phyloP scores from a whole-genome alignment of 441 rosid genomes.

The Jatropha multifida region DNA sequence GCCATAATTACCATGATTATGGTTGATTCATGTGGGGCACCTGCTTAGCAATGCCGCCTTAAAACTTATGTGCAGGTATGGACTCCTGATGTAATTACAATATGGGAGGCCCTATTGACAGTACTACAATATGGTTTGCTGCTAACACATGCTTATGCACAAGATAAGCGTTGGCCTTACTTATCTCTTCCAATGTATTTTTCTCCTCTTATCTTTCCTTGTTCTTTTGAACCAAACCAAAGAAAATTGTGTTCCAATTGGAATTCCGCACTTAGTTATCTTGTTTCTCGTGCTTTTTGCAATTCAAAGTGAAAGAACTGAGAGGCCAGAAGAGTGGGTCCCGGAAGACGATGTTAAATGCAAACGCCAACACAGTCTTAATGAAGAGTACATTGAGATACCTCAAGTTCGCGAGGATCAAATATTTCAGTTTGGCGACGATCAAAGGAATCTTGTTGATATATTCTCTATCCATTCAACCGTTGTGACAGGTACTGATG shows the following conservation, averaged over 20 bases:
- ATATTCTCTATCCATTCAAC: constrained; percentile 77
- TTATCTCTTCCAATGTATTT: constrained; percentile 79
- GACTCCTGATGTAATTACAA: constrained; percentile 81
- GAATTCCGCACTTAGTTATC: constrained; percentile 5
- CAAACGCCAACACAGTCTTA: constrained; percentile 30
- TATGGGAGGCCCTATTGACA: constrained; percentile 85
- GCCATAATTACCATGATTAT: neutral
- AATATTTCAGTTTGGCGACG: constrained; percentile 33
- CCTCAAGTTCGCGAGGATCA: neutral
- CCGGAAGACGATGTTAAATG: constrained; percentile 59
- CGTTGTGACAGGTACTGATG: constrained; percentile 41
- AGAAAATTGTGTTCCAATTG: neutral
- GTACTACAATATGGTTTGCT: constrained; percentile 80
- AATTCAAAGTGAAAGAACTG: constrained; percentile 53
- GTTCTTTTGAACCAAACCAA: neutral
- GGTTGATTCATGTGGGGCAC: neutral
- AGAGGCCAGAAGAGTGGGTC: constrained; percentile 95
- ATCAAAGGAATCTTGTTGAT: constrained; percentile 60
- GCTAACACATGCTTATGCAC: constrained; percentile 80
- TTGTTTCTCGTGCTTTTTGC: constrained; percentile 22
- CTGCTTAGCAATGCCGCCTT: constrained; percentile 10
- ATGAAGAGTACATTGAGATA: constrained; percentile 44
- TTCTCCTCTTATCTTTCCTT: constrained; percentile 17
- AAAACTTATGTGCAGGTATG: constrained; percentile 56
- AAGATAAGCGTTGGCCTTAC: constrained; percentile 96